Evolutionary conservation across 2,329 filamentous ascomycete species (phyloP).

Genomic region (Verticillium tricorpus): DNA sequence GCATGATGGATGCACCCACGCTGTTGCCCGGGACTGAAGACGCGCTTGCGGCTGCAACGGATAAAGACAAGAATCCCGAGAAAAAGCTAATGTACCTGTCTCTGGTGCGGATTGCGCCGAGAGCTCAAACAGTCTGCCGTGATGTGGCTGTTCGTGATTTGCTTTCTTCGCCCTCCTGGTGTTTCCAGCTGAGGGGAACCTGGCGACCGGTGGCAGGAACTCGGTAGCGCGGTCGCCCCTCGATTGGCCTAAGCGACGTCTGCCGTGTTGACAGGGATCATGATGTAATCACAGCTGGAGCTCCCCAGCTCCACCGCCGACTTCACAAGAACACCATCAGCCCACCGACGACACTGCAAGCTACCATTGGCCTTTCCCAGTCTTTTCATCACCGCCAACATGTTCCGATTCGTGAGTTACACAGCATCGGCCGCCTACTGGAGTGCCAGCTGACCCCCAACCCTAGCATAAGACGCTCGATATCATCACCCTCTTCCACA

Average conservation of each 20-base stretch:
- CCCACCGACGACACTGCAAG: background rate
- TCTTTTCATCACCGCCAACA: conserved; percentile 19
- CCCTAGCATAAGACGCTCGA: conserved; percentile 73
- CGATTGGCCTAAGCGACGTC: background rate
- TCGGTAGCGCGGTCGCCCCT: background rate
- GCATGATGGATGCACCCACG: no score
- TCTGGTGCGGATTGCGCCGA: no score
- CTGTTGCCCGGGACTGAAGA: no score
- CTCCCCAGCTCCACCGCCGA: conserved; percentile 13
- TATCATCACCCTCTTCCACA: conserved; percentile 95
- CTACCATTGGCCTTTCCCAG: background rate
- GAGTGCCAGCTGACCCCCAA: conserved; percentile 13
- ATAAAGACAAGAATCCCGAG: no score
- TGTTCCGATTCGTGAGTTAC: conserved; percentile 43
- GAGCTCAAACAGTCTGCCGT: no score
- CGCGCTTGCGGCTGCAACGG: no score
- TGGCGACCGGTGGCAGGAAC: background rate
- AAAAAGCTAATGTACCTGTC: no score
- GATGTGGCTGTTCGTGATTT: background rate
- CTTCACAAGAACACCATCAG: conserved; percentile 8
- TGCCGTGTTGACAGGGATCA: conserved; percentile 1
- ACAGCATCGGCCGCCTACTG: background rate
- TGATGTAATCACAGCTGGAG: conserved; percentile 11
- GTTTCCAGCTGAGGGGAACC: background rate
- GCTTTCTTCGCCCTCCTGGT: background rate